A percentile compares a stretch with the other conserved stretches of the same genome.
These are phyloP conservation scores for Elsinoe australis DNA, from an alignment of 2,329 filamentous ascomycete genomes.

Conservation along the genomic window DNA sequence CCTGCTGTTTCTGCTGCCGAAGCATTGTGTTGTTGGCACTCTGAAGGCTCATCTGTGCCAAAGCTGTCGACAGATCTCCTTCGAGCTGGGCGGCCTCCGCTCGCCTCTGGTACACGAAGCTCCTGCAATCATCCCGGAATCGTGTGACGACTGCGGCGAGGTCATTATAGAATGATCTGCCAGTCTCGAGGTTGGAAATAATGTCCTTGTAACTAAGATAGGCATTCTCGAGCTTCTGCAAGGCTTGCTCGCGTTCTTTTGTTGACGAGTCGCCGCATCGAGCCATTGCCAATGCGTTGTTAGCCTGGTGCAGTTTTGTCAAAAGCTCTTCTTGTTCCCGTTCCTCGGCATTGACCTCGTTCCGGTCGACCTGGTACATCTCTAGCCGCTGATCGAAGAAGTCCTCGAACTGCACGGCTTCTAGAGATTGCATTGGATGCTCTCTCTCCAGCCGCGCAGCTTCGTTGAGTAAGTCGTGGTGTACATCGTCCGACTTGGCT, in stretches of 20 bases:
- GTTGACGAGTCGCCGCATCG: conserved; percentile 58
- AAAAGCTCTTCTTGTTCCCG: conserved; percentile 68
- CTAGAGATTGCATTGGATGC: conserved; percentile 75
- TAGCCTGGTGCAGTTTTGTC: conserved; percentile 63
- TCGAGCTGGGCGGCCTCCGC: conserved; percentile 74
- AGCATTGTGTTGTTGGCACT: conserved; percentile 36
- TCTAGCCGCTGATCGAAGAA: conserved; percentile 79
- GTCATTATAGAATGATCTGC: conserved; percentile 95
- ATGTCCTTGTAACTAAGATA: conserved; percentile 97
- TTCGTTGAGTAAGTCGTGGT: conserved; percentile 72
- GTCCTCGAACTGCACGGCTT: conserved; percentile 82
- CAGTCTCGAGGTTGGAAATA: conserved; percentile 81
- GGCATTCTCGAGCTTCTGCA: conserved; percentile 82
- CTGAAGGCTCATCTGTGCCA: conserved; percentile 50
- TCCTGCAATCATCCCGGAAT: conserved; percentile 72
- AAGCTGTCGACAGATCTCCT: conserved; percentile 54
- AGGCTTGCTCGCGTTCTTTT: conserved; percentile 71
- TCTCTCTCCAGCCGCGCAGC: conserved; percentile 77
- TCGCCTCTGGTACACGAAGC: conserved; percentile 72
- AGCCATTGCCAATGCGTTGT: conserved; percentile 68
- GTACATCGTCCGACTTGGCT: conserved; percentile 77
- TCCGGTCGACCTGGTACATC: conserved; percentile 70
- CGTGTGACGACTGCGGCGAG: conserved; percentile 76
- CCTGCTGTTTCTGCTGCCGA: conserved; percentile 40
- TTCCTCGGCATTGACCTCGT: conserved; percentile 63